phyloP scores from a whole-genome alignment of 2,329 filamentous ascomycete genomes.

The Alternaria sp. region DNA sequence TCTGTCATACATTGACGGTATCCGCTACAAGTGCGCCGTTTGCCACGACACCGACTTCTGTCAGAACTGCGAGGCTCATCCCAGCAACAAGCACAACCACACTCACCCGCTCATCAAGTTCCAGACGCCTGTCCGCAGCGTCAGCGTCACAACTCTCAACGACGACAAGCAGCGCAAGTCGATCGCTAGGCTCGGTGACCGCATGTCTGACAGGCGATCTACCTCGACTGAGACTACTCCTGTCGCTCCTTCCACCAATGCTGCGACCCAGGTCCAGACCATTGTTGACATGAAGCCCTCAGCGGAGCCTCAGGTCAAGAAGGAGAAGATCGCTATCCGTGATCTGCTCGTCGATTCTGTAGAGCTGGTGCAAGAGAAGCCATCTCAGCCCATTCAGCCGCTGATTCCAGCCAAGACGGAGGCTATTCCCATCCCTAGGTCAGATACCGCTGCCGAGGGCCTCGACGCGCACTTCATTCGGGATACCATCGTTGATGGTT shows the following conservation, averaged over 20 bases:
- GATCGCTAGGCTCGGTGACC: conserved; percentile 78
- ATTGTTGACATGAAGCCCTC: conserved; percentile 66
- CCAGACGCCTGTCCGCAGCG: conserved; percentile 87
- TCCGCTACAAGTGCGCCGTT: conserved; percentile 96
- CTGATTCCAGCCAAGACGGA: conserved; percentile 24
- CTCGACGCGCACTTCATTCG: conserved; percentile 75
- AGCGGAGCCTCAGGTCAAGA: conserved; percentile 53
- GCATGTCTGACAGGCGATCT: conserved; percentile 51
- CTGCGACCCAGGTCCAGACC: conserved; percentile 72
- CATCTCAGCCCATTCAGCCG: conserved; percentile 28
- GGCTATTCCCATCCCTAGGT: conserved; percentile 19
- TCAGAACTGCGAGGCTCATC: conserved; percentile 88
- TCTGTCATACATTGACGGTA: conserved; percentile 74
- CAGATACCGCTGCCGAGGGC: conserved; percentile 34
- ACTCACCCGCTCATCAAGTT: conserved; percentile 98
- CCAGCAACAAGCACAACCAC: conserved; percentile 84
- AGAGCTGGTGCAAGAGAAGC: conserved; percentile 48
- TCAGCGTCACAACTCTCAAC: conserved; percentile 83
- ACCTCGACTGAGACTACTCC: conserved; percentile 63
- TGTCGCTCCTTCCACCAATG: conserved; percentile 58
- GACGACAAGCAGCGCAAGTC: conserved; percentile 74
- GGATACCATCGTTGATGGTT: conserved; percentile 82
- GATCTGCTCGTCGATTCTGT: conserved; percentile 48
- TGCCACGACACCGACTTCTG: conserved; percentile 97
- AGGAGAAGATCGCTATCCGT: conserved; percentile 54